phyloP scores from a whole-genome alignment of 805 yeast species.

The Candida ascalaphidarum region DNA sequence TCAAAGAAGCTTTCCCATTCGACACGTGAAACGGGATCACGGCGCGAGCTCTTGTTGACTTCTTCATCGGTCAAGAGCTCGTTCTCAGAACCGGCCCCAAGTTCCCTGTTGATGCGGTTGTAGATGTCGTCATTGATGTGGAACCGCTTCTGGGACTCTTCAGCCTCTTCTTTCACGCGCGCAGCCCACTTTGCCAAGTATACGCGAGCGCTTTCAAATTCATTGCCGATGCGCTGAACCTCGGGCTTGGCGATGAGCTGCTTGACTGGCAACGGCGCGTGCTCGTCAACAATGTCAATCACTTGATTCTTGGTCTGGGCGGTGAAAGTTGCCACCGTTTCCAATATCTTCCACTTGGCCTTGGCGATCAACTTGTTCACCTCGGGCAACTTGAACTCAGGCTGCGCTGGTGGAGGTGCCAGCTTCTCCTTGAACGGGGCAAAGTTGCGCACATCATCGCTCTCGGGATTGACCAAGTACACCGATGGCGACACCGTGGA shows the following conservation, averaged over 20 bases:
- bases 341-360: slow-evolving; percentile 83
- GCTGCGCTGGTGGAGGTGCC: no score
- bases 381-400: slow-evolving; percentile 6
- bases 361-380: slow-evolving; percentile 46
- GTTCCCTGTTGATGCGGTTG: slow-evolving; percentile 46
- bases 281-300: slow-evolving; percentile 53
- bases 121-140: slow-evolving; percentile 54
- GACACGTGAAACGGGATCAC: slow-evolving; percentile 53
- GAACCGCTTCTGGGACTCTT: slow-evolving; percentile 41
- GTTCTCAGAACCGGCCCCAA: slow-evolving; percentile 39
- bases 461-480: slow-evolving; percentile 70
- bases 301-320: slow-evolving; percentile 42
- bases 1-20: slow-evolving; percentile 90
- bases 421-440: slow-evolving; percentile 22
- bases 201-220: slow-evolving; percentile 86
- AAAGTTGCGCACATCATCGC: slow-evolving; percentile 55
- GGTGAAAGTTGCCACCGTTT: slow-evolving; percentile 74
- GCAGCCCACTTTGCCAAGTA: slow-evolving; percentile 96
- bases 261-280: slow-evolving; percentile 52
- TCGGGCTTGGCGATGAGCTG: slow-evolving; percentile 67
- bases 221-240: slow-evolving; percentile 73
- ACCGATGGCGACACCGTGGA: slow-evolving; percentile 68
- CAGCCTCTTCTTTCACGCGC: slow-evolving; percentile 88
- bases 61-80: slow-evolving; percentile 52
- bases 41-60: slow-evolving; percentile 51